Evolutionary conservation across 345 rosid species (phyloP).

Genomic region (Hevea brasiliensis): DNA sequence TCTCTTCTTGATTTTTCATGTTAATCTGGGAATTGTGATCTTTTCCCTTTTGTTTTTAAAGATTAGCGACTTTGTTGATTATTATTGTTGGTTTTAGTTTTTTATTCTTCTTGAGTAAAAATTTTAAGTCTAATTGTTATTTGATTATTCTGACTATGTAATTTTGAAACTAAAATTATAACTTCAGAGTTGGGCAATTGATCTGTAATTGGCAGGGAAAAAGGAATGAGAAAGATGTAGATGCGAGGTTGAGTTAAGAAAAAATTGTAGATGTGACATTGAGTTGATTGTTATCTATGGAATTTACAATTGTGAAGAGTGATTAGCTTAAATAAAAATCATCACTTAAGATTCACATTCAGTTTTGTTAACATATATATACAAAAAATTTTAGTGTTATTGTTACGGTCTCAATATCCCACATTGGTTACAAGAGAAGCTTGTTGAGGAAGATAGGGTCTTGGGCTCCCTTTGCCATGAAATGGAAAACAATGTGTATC

Average conservation of each 20-base stretch:
- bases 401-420: too few relatives aligned
- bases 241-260: neutral
- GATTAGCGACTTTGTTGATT: neutral
- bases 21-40: neutral
- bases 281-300: neutral
- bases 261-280: neutral
- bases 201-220: neutral
- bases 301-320: neutral
- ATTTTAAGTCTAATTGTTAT: neutral
- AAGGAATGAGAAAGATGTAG: too few relatives aligned
- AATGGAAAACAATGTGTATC: too few relatives aligned
- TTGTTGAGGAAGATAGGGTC: too few relatives aligned
- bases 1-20: neutral
- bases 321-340: neutral
- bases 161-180: neutral
- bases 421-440: too few relatives aligned
- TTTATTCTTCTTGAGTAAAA: neutral
- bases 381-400: too few relatives aligned
- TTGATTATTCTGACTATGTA: neutral
- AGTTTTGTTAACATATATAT: too few relatives aligned
- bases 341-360: too few relatives aligned
- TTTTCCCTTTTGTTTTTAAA: neutral
- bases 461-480: too few relatives aligned
- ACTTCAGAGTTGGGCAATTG: neutral
- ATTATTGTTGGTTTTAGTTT: neutral